A percentile compares a stretch with the other conserved stretches of the same genome.
Conservation (phyloP, 2,329 filamentous ascomycete genomes). For the Periconia sp. region DNA sequence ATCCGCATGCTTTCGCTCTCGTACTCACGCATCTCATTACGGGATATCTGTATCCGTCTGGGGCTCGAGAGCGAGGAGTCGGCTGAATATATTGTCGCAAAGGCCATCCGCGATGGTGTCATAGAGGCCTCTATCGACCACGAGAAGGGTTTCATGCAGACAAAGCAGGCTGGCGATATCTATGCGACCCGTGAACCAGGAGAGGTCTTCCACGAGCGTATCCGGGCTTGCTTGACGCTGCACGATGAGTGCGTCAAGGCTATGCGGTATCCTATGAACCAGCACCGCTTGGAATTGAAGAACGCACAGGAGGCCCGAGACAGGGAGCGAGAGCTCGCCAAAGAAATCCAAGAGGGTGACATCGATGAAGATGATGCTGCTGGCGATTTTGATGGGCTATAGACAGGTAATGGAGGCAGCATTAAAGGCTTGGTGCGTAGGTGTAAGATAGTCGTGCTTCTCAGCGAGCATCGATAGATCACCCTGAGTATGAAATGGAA, state of each 20-base stretch:
- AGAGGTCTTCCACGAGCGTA: slow-evolving; percentile 97
- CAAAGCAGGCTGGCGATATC: slow-evolving; percentile 93
- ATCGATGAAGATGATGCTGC: slow-evolving; percentile 95
- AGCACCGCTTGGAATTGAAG: slow-evolving; percentile 95
- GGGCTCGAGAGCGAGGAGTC: slow-evolving; percentile 95
- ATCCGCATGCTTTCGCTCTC: slow-evolving; percentile 99
- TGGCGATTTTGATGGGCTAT: slow-evolving; percentile 96
- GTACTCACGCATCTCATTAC: slow-evolving; percentile 94
- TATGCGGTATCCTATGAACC: slow-evolving; percentile 99
- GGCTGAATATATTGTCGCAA: slow-evolving; percentile 98
- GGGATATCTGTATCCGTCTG: slow-evolving; percentile 95
- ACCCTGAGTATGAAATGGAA: no score
- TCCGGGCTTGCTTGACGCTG: slow-evolving; percentile 85
- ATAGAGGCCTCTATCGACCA: slow-evolving; percentile 95
- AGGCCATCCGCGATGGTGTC: slow-evolving; percentile 96
- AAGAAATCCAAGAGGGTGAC: slow-evolving; percentile 98
- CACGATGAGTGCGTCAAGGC: slow-evolving; percentile 99
- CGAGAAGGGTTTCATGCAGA: slow-evolving; percentile 97
- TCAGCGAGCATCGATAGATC: slow-evolving; percentile 29
- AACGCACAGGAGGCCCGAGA: slow-evolving; percentile 98
- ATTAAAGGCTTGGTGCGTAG: neutral
- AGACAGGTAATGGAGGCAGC: slow-evolving; percentile 36
- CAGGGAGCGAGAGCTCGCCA: slow-evolving; percentile 93
- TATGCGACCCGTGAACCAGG: slow-evolving; percentile 95
- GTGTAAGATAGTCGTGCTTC: slow-evolving; percentile 28